Evolutionary conservation across 2,329 filamentous ascomycete genomes (phyloP).

Genomic region (Claviceps purpurea): DNA sequence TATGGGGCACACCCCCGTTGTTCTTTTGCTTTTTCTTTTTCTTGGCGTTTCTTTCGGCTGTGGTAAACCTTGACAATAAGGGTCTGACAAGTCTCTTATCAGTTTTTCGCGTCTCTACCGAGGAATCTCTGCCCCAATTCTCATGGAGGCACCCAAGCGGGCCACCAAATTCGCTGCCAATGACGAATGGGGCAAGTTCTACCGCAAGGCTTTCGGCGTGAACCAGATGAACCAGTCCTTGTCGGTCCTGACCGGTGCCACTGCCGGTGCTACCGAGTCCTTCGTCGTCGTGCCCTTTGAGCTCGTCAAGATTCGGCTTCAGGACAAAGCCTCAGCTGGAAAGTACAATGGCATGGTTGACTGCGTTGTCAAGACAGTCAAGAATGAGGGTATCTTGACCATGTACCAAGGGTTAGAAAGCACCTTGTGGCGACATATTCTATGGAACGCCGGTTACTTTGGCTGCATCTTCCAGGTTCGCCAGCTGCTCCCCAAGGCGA

Average conservation of each 20-base stretch:
- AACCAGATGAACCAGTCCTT: slow-evolving; percentile 83
- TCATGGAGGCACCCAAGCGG: slow-evolving; percentile 91
- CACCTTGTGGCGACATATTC: slow-evolving; percentile 83
- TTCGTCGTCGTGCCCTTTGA: slow-evolving; percentile 98
- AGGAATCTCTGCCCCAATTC: slow-evolving; percentile 86
- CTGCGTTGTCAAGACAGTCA: slow-evolving; percentile 68
- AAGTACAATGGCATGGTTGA: slow-evolving; percentile 78
- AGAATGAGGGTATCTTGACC: slow-evolving; percentile 69
- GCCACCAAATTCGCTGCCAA: slow-evolving; percentile 99
- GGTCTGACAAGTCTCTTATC: not conserved
- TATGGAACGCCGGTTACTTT: slow-evolving; percentile 94
- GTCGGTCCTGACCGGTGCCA: slow-evolving; percentile 84
- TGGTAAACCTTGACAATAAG: not conserved
- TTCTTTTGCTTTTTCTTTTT: not conserved
- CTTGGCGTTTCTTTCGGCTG: not conserved
- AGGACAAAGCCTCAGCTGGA: slow-evolving; percentile 84
- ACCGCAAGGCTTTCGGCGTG: slow-evolving; percentile 73
- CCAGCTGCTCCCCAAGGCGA: slow-evolving; percentile 65
- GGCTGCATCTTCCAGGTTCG: slow-evolving; percentile 97
- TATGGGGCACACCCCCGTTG: slow-evolving; percentile 11
- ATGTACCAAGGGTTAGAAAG: slow-evolving; percentile 96
- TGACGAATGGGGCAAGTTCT: slow-evolving; percentile 94
- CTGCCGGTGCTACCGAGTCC: slow-evolving; percentile 86
- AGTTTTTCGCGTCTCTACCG: slow-evolving; percentile 87
- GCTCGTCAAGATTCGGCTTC: slow-evolving; percentile 93